A percentile compares a stretch with the other conserved stretches of the same genome.
Evolutionary conservation across 2,329 filamentous ascomycete species (phyloP).

Genomic region (Parastagonospora avenae): DNA sequence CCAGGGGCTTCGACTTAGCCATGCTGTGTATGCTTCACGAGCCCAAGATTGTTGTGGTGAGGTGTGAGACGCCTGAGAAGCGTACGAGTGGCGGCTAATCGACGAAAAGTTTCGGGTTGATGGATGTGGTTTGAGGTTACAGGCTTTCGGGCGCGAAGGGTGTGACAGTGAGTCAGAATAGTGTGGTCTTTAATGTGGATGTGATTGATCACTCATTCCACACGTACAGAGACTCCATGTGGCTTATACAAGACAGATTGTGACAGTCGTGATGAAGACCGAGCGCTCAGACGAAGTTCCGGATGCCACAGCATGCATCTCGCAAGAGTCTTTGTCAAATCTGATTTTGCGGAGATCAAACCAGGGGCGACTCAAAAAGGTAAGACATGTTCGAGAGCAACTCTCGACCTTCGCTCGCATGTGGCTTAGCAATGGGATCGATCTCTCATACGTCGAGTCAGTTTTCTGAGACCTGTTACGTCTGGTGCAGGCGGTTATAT

Average conservation of each 20-base stretch:
- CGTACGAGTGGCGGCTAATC: constrained; percentile 19
- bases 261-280: constrained; percentile 13
- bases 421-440: constrained; percentile 27
- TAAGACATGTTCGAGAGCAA: constrained; percentile 12
- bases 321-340: constrained; percentile 13
- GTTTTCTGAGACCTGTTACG: constrained; percentile 29
- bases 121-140: constrained; percentile 7
- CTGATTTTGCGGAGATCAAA: constrained; percentile 21
- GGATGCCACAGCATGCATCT: constrained; percentile 4
- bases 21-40: constrained; percentile 13
- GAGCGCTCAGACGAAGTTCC: constrained; percentile 7
- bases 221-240: constrained; percentile 4
- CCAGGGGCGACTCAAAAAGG: constrained; percentile 12
- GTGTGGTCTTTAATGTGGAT: constrained; percentile 7
- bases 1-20: constrained; percentile 27
- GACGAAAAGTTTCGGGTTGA: constrained; percentile 25
- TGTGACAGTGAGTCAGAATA: constrained; percentile 3
- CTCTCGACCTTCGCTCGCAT: constrained; percentile 11
- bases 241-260: constrained; percentile 10
- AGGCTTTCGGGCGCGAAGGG: constrained; percentile 4
- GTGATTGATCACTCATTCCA: constrained; percentile 2
- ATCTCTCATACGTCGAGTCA: constrained; percentile 10
- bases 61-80: constrained; percentile 8
- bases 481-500: constrained; percentile 26
- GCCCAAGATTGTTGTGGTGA: constrained; percentile 5